These are phyloP conservation scores for Sclerotinia spermophila DNA, from an alignment of 2,329 filamentous ascomycete species.

Conservation along the genomic window DNA sequence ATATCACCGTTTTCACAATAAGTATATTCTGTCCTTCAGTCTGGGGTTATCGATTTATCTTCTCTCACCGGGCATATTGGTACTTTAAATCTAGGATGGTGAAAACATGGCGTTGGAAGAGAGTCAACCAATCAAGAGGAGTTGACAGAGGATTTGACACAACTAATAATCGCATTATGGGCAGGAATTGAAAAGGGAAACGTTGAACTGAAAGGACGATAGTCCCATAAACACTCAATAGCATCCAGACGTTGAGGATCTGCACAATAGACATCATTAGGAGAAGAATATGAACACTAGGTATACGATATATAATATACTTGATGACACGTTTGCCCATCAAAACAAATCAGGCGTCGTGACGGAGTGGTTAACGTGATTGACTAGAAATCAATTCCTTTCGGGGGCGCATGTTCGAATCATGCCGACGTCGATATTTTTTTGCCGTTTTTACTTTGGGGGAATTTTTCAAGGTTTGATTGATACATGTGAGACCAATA, in stretches of 20 bases:
- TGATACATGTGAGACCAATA: neutral
- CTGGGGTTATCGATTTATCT: neutral
- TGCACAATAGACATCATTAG: too few relatives aligned
- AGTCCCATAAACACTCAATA: neutral
- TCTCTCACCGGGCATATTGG: neutral
- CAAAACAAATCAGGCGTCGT: neutral
- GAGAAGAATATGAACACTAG: neutral
- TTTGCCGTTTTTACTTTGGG: neutral
- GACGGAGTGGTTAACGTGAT: conserved; percentile 11
- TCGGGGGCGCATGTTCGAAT: conserved; percentile 6
- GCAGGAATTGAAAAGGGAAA: neutral
- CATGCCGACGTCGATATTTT: neutral
- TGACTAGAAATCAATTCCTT: conserved; percentile 11
- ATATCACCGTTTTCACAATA: neutral
- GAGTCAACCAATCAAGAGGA: neutral
- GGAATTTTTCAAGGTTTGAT: neutral
- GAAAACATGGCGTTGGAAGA: neutral
- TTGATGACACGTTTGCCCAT: rapidly evolving
- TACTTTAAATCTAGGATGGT: neutral
- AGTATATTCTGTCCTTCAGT: neutral
- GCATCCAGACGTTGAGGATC: neutral
- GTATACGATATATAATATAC: neutral
- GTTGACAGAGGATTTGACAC: neutral
- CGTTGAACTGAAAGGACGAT: neutral
- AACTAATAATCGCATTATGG: neutral